Conservation (phyloP, 2,329 filamentous ascomycete genomes). For the Septoria petroselini region DNA sequence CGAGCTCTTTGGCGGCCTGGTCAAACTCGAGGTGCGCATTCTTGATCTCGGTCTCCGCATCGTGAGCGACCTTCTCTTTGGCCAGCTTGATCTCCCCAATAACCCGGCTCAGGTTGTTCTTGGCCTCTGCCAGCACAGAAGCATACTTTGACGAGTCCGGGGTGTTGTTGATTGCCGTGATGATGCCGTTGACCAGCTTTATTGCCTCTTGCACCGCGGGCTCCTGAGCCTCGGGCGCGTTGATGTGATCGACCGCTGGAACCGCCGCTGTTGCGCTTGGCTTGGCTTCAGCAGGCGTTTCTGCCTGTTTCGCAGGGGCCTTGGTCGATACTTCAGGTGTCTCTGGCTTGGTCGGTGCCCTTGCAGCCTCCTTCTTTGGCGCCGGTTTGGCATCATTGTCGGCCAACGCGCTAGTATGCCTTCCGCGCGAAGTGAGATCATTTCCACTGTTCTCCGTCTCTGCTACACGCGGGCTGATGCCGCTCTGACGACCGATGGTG, state of each 20-base stretch:
- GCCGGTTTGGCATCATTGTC: conserved; percentile 50
- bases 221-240: conserved; percentile 72
- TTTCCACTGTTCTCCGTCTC: conserved; percentile 53
- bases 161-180: conserved; percentile 87
- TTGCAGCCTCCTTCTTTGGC: conserved; percentile 25
- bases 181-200: conserved; percentile 93
- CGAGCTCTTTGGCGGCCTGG: conserved; percentile 78
- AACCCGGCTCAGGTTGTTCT: conserved; percentile 74
- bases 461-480: conserved; percentile 75
- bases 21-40: conserved; percentile 76
- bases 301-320: conserved; percentile 23
- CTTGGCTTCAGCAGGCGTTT: conserved; percentile 36
- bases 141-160: conserved; percentile 73
- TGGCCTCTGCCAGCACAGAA: conserved; percentile 77
- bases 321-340: conserved; percentile 22
- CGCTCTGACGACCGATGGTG: conserved; percentile 80
- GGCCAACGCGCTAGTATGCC: conserved; percentile 60
- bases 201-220: conserved; percentile 89
- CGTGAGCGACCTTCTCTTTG: conserved; percentile 65
- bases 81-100: conserved; percentile 73
- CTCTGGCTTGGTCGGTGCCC: conserved; percentile 28
- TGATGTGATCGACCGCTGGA: conserved; percentile 72
- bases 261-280: conserved; percentile 39
- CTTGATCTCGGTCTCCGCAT: conserved; percentile 71
- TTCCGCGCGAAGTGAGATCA: conserved; percentile 46